Conservation (phyloP, 2,329 filamentous ascomycete genomes). For the Phoma sp. region DNA sequence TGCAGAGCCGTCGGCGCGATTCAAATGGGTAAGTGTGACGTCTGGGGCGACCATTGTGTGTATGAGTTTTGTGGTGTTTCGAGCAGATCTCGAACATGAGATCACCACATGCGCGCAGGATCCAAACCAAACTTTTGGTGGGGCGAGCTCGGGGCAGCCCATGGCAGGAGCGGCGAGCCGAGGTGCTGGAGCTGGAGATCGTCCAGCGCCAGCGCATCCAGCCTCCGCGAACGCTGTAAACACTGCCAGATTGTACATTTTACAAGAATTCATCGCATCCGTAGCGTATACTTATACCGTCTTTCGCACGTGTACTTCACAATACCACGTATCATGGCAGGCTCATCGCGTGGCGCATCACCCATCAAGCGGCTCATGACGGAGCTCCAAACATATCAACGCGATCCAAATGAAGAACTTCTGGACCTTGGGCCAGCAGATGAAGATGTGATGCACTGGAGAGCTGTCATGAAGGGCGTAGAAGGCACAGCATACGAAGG, state of each 20-base stretch:
- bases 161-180: conserved; percentile 30
- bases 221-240: conserved; percentile 3
- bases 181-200: conserved; percentile 27
- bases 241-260: not conserved
- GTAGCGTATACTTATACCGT: not conserved
- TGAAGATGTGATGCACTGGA: conserved; percentile 67
- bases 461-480: conserved; percentile 67
- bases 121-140: conserved; percentile 40
- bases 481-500: conserved; percentile 67
- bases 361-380: conserved; percentile 68
- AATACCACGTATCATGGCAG: conserved; percentile 33
- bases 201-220: conserved; percentile 7
- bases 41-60: conserved; percentile 38
- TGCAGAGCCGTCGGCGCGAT: conserved; percentile 80
- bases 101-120: conserved; percentile 15
- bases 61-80: not conserved
- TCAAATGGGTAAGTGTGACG: conserved; percentile 57
- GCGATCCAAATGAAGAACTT: conserved; percentile 64
- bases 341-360: conserved; percentile 40
- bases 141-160: conserved; percentile 30
- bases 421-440: conserved; percentile 63
- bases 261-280: not conserved
- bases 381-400: conserved; percentile 66
- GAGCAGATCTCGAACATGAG: conserved; percentile 17
- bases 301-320: not conserved